These are phyloP conservation scores for Fusarium proliferatum DNA, from an alignment of 2,329 filamentous ascomycete genomes.

Conservation along the genomic window DNA sequence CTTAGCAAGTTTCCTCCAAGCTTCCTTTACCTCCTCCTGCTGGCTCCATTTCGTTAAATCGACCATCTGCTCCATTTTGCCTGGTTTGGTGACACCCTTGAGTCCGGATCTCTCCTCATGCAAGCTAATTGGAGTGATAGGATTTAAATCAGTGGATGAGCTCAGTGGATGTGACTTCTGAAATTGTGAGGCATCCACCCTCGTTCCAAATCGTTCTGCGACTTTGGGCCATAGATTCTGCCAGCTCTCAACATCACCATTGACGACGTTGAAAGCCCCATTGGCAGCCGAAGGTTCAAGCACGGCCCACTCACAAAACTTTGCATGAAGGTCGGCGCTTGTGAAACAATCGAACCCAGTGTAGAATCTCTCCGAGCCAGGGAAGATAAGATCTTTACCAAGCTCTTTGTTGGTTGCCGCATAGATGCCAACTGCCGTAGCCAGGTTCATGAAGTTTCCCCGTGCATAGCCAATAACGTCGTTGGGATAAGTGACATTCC, in stretches of 20 bases:
- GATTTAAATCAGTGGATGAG: not conserved
- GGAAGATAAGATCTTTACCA: not conserved
- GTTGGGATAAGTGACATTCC: constrained; percentile 19
- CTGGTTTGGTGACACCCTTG: not conserved
- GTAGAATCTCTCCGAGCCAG: not conserved
- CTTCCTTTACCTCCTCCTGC: not conserved
- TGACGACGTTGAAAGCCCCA: constrained; percentile 6
- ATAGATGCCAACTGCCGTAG: constrained; percentile 5
- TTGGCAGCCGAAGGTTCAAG: not conserved
- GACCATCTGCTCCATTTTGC: not conserved
- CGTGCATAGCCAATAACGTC: constrained; percentile 20
- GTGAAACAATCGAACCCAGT: constrained; percentile 2
- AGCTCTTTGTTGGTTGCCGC: constrained; percentile 2
- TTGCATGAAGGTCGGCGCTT: not conserved
- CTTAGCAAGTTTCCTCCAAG: not conserved
- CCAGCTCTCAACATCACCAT: constrained; percentile 12
- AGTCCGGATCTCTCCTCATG: not conserved
- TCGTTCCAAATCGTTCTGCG: not conserved
- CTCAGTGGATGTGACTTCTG: not conserved
- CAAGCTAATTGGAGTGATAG: not conserved
- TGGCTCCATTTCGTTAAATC: constrained; percentile 6
- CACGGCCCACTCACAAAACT: constrained; percentile 8
- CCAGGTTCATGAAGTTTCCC: constrained; percentile 25
- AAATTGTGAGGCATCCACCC: not conserved
- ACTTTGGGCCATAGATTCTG: constrained; percentile 8